Evolutionary conservation across 129 eudicot genomes (phyloP).

Genomic region (Logfia minima): DNA sequence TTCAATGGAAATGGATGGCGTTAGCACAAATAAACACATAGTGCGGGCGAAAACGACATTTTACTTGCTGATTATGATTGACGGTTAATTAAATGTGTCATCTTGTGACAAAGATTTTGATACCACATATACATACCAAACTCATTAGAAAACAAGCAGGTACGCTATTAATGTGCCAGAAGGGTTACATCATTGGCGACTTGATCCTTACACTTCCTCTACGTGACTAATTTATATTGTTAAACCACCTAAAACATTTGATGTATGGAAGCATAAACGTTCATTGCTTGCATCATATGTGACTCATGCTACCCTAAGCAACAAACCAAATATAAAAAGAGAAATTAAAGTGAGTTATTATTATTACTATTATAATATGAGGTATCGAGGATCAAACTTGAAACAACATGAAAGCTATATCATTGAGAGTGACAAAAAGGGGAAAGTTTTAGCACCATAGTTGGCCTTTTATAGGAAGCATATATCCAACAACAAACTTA

Average conservation of each 20-base stretch:
- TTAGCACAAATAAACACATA: conserved; percentile 2
- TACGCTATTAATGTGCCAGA: conserved; percentile 19
- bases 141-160: conserved; percentile 9
- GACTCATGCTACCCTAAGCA: conserved; percentile 41
- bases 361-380: conserved; percentile 11
- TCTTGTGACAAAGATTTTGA: conserved; percentile 15
- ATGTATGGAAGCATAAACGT: background rate
- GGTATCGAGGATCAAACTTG: conserved; percentile 32
- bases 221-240: background rate
- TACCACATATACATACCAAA: conserved; percentile 10
- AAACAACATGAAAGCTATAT: conserved; percentile 32
- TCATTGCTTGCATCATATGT: conserved; percentile 34
- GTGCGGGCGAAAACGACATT: conserved; percentile 20
- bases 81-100: conserved; percentile 20
- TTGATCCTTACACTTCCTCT: conserved; percentile 15
- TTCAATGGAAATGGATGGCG: conserved; percentile 10
- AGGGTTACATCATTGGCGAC: conserved; percentile 17
- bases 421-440: conserved; percentile 19
- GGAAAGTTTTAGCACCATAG: conserved; percentile 31
- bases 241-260: background rate
- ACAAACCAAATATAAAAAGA: conserved; percentile 10
- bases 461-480: conserved; percentile 41
- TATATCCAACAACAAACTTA: conserved; percentile 25
- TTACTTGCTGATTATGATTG: conserved; percentile 25
- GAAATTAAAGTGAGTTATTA: background rate